These are phyloP conservation scores for Umbelopsis sp. DNA, from an alignment of 371 early-diverging fungal genomes.

Conservation along the genomic window DNA sequence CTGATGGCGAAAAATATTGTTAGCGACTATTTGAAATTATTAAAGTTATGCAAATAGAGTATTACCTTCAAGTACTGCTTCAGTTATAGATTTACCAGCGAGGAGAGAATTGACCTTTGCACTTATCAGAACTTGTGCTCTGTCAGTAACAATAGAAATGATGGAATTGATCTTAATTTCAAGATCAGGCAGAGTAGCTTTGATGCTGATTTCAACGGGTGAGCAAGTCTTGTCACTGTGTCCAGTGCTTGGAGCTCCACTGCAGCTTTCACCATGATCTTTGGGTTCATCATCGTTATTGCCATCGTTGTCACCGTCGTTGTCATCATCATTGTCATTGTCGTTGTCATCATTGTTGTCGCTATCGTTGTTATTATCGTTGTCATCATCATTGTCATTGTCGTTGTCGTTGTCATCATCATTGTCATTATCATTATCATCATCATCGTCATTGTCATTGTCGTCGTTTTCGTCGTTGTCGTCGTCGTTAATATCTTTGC, in stretches of 20 bases:
- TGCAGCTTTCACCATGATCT: not conserved
- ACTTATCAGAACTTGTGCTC: not conserved
- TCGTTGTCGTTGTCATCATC: conserved; percentile 18
- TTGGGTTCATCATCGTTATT: conserved; percentile 10
- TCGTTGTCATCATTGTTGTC: conserved; percentile 23
- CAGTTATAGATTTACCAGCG: not conserved
- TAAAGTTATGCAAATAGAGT: too few relatives aligned
- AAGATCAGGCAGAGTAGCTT: not conserved
- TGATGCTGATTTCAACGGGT: not conserved
- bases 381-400: conserved; percentile 20
- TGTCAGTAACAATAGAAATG: not conserved
- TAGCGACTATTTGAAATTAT: too few relatives aligned
- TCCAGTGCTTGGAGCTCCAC: not conserved
- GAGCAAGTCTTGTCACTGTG: not conserved
- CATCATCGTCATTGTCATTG: conserved; percentile 15
- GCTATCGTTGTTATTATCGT: conserved; percentile 17
- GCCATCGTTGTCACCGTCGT: conserved; percentile 26
- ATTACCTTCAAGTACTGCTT: not conserved
- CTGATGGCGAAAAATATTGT: not conserved
- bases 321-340: conserved; percentile 20
- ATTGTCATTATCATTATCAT: conserved; percentile 17
- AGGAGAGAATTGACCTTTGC: not conserved
- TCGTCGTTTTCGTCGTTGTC: conserved; percentile 5
- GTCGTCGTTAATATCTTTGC: conserved; percentile 13
- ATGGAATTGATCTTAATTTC: not conserved